Evolutionary conservation across 1,139 yeast genomes (phyloP).

Genomic region (Eremothecium cymbalariae): DNA sequence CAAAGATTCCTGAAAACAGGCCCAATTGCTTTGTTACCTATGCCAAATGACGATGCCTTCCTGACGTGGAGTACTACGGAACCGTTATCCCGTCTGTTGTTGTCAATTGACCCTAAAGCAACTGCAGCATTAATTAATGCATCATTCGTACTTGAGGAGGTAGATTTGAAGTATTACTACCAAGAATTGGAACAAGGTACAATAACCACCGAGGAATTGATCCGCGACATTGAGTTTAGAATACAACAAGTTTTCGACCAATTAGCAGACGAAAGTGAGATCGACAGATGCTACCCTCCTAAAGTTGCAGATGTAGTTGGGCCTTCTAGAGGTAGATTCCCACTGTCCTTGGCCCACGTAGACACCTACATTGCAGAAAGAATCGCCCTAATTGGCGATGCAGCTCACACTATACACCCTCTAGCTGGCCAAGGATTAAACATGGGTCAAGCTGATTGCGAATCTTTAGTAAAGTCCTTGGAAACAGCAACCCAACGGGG

Average conservation of each 20-base stretch:
- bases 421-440: conserved; percentile 96
- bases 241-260: conserved; percentile 40
- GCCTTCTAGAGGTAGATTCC: conserved; percentile 77
- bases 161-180: conserved; percentile 71
- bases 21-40: conserved; percentile 83
- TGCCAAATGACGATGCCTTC: conserved; percentile 79
- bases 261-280: conserved; percentile 34
- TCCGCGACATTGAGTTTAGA: conserved; percentile 71
- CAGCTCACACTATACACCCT: conserved; percentile 97
- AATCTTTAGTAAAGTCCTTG: conserved; percentile 56
- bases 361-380: conserved; percentile 80
- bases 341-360: conserved; percentile 81
- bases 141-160: conserved; percentile 67
- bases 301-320: conserved; percentile 50
- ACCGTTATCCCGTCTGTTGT: conserved; percentile 56
- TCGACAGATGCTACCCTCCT: conserved; percentile 60
- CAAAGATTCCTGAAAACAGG: conserved; percentile 90
- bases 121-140: conserved; percentile 76
- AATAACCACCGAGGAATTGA: conserved; percentile 39
- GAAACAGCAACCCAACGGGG: conserved; percentile 72
- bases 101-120: conserved; percentile 49
- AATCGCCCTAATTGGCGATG: conserved; percentile 91
- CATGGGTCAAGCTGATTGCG: conserved; percentile 96
- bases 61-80: conserved; percentile 91
- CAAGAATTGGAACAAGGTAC: conserved; percentile 41